phyloP scores from a whole-genome alignment of 257 asterid species.

The Nicotiana obtusifolia region DNA sequence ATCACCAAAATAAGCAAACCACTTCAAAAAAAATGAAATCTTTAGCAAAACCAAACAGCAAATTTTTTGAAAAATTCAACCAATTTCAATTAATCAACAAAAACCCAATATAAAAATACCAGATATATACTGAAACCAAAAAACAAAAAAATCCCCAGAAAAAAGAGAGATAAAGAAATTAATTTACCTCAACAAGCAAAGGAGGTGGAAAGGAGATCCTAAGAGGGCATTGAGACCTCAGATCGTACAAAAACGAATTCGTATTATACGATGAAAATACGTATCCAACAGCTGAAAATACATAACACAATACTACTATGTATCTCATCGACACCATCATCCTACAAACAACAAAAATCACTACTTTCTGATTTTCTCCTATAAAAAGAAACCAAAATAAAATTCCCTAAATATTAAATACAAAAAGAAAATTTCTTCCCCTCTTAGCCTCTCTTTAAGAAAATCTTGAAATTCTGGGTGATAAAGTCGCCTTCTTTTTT shows the following conservation, averaged over 20 bases:
- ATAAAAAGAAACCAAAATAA: not conserved
- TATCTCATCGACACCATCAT: conserved; percentile 10
- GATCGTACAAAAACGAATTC: conserved; percentile 9
- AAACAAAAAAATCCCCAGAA: not conserved
- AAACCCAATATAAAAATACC: not conserved
- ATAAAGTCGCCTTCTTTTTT: not conserved
- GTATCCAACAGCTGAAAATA: not conserved
- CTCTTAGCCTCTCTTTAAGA: not conserved
- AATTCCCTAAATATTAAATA: not conserved
- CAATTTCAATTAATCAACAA: not conserved
- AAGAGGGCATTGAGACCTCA: conserved; percentile 2
- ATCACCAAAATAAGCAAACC: not conserved
- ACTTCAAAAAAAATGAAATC: not conserved
- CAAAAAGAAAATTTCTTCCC: not conserved
- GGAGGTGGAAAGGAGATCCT: conserved; percentile 10
- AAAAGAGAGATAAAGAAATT: not conserved
- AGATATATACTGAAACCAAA: not conserved
- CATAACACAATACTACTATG: not conserved
- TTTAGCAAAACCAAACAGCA: not conserved
- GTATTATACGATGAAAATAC: not conserved
- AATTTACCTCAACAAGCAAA: conserved; percentile 1
- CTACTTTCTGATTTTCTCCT: not conserved
- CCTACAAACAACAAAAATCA: not conserved
- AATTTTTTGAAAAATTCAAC: not conserved
- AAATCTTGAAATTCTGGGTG: not conserved